These are phyloP conservation scores for Antitrichia curtipendula DNA, from an alignment of 225 moss, liverwort and hornwort genomes.

Conservation along the genomic window DNA sequence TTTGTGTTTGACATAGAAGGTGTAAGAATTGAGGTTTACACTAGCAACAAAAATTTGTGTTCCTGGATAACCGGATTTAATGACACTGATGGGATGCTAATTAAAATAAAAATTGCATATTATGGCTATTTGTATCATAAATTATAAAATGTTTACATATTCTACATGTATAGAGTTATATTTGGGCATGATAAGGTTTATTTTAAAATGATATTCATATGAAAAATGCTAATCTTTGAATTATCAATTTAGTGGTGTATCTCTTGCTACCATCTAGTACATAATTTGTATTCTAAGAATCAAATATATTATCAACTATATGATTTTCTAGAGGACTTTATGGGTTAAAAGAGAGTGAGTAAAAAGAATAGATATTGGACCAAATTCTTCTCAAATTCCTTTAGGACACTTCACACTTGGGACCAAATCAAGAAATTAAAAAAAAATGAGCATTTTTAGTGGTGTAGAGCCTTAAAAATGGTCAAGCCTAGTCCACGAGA, in stretches of 20 bases:
- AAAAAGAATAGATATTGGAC: background rate
- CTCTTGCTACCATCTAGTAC: background rate
- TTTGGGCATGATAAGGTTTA: background rate
- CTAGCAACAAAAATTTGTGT: background rate
- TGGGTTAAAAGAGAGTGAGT: background rate
- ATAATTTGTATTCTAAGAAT: background rate
- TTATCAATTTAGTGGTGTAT: background rate
- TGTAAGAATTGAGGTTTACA: background rate
- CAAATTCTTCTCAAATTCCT: background rate
- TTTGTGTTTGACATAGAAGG: background rate
- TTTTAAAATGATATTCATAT: background rate
- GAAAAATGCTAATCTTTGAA: background rate
- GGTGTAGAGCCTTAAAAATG: background rate
- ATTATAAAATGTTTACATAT: background rate
- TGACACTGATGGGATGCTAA: rapidly evolving
- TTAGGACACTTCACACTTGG: no score
- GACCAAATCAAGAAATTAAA: no score
- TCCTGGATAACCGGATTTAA: rapidly evolving
- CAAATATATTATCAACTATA: background rate
- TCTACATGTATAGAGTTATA: background rate
- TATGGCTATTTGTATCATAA: background rate
- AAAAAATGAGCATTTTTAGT: no score
- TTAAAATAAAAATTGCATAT: background rate
- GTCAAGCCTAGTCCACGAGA: background rate
- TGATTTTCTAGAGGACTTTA: no score